A percentile compares a stretch with the other conserved stretches of the same genome.
phyloP scores from a whole-genome alignment of 2,329 filamentous ascomycete species.

The Chaetomiaceae sp. region DNA sequence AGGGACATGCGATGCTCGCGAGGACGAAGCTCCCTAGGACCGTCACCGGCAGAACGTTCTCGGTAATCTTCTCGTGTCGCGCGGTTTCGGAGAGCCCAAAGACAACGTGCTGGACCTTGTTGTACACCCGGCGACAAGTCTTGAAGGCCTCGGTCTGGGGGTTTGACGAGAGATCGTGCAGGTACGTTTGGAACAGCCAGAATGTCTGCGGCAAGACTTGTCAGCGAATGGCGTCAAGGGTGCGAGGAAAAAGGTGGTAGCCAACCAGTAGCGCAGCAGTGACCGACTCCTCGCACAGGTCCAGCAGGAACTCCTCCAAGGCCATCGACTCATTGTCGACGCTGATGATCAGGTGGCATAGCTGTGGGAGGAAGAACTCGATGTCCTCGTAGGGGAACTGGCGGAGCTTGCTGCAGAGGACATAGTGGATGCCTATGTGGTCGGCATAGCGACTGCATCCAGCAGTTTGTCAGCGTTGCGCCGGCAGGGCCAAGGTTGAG shows the following conservation, averaged over 20 bases:
- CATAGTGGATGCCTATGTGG: conserved; percentile 86
- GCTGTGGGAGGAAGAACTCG: conserved; percentile 84
- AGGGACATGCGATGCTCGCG: conserved; percentile 69
- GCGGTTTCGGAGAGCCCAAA: conserved; percentile 70
- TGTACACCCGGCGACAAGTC: conserved; percentile 78
- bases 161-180: conserved; percentile 72
- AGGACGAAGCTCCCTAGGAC: conserved; percentile 77
- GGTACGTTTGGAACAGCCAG: conserved; percentile 85
- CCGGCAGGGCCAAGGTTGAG: not conserved
- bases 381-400: conserved; percentile 89
- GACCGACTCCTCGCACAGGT: conserved; percentile 82
- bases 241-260: conserved; percentile 20
- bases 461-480: not conserved
- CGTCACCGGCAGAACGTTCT: conserved; percentile 75
- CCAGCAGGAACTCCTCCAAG: conserved; percentile 79
- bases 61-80: conserved; percentile 70
- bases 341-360: conserved; percentile 84
- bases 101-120: conserved; percentile 83
- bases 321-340: conserved; percentile 91
- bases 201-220: conserved; percentile 58
- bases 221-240: conserved; percentile 23
- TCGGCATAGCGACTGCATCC: conserved; percentile 71
- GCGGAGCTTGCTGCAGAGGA: conserved; percentile 81
- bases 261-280: conserved; percentile 76
- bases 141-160: conserved; percentile 75